Conservation (phyloP, 2,329 filamentous ascomycete genomes). For the Hymenoscyphus fraxineus region DNA sequence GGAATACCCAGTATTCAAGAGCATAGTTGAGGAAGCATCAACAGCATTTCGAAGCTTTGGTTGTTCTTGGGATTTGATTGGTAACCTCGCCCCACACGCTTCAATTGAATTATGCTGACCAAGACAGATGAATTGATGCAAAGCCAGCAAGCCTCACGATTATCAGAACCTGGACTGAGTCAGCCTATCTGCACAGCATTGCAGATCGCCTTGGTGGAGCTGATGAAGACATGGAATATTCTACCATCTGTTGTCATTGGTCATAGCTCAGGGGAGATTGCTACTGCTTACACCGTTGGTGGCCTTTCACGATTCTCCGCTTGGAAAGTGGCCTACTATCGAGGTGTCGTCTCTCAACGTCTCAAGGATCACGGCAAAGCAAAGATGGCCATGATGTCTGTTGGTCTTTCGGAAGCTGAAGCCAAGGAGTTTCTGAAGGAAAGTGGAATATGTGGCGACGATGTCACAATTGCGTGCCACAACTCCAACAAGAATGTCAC, state of each 20-base stretch:
- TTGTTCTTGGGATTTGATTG: constrained; percentile 5
- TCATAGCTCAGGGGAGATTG: constrained; percentile 47
- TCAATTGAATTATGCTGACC: neutral
- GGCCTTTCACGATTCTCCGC: constrained; percentile 20
- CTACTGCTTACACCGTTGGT: constrained; percentile 37
- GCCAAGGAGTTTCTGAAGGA: neutral
- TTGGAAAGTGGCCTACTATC: constrained; percentile 16
- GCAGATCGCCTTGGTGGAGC: constrained; percentile 43
- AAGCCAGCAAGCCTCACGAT: neutral
- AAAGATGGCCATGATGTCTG: constrained; percentile 52
- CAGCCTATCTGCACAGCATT: constrained; percentile 36
- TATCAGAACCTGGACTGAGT: constrained; percentile 10
- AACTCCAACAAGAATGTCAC: constrained; percentile 29
- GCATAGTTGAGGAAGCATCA: constrained; percentile 6
- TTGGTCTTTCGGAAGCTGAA: constrained; percentile 35
- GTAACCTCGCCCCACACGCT: neutral
- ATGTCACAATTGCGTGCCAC: constrained; percentile 33
- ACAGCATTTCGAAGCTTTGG: neutral
- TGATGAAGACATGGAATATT: constrained; percentile 38
- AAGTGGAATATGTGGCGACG: constrained; percentile 21
- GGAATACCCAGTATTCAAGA: constrained; percentile 12
- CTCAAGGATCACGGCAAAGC: constrained; percentile 12
- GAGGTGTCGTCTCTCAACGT: constrained; percentile 17
- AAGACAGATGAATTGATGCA: neutral
- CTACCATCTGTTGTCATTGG: constrained; percentile 38